Conservation (phyloP, 1,139 yeast genomes). For the Suhomyces guaymorum region DNA sequence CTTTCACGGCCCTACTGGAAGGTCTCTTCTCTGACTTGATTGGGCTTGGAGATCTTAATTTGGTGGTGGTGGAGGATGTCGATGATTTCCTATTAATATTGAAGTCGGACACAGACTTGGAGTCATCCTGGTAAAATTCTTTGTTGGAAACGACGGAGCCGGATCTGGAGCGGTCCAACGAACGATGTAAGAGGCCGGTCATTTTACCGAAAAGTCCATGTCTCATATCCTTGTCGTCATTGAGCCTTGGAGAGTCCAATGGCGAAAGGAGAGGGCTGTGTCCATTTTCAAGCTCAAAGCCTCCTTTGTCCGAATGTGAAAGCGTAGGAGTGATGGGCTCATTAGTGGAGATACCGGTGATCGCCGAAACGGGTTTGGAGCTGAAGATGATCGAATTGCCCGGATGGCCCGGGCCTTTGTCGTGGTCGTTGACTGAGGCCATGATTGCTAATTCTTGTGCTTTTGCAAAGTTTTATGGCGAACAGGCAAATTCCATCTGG, state of each 20-base stretch:
- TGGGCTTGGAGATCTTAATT: constrained; percentile 4
- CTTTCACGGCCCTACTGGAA: constrained; percentile 55
- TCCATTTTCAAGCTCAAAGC: constrained; percentile 1
- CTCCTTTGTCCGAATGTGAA: constrained; percentile 10
- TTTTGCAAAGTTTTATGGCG: no score
- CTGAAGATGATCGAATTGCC: constrained; percentile 11
- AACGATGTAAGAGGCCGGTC: constrained; percentile 31
- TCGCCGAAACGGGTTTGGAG: constrained; percentile 14
- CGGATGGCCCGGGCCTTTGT: constrained; percentile 4
- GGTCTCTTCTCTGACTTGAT: background rate
- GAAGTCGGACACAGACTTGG: constrained; percentile 4
- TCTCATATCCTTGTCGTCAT: constrained; percentile 22
- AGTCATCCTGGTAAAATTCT: constrained; percentile 7
- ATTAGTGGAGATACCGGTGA: constrained; percentile 19
- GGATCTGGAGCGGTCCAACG: constrained; percentile 14
- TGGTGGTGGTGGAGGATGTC: constrained; percentile 3
- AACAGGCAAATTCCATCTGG: background rate
- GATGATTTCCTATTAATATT: constrained; percentile 4
- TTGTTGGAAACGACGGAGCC: constrained; percentile 17
- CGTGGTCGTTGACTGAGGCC: constrained; percentile 9
- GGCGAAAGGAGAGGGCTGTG: constrained; percentile 10
- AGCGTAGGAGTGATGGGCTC: constrained; percentile 20
- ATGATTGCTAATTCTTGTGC: constrained; percentile 7
- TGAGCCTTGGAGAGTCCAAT: constrained; percentile 11
- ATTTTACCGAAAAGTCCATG: constrained; percentile 36